Conservation (phyloP, 305 asterid species). For the Rubia balearica region DNA sequence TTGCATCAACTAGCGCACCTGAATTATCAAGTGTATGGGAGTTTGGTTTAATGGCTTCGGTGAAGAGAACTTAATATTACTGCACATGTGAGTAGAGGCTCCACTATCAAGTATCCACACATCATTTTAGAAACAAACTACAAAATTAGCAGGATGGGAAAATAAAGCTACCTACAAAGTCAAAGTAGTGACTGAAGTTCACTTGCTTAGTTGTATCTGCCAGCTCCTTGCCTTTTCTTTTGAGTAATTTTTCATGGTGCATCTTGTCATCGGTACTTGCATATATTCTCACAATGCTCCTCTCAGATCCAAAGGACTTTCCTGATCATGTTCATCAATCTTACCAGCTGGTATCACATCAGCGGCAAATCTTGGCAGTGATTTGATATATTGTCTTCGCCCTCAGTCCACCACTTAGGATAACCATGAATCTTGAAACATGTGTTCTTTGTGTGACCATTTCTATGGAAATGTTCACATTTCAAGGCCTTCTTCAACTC, state of each 20-base stretch:
- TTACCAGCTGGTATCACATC: background rate
- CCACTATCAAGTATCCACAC: background rate
- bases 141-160: too few species aligned
- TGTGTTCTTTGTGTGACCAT: background rate
- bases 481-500: background rate
- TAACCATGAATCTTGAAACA: background rate
- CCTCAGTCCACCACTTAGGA: background rate
- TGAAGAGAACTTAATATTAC: too few species aligned
- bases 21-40: background rate
- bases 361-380: background rate
- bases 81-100: background rate
- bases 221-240: background rate
- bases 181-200: background rate
- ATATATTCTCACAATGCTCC: too few species aligned
- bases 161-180: background rate
- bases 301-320: background rate
- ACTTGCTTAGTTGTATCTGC: background rate
- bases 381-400: background rate
- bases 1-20: background rate
- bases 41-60: too few species aligned
- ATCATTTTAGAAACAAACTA: too few species aligned
- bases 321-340: background rate
- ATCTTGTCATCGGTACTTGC: too few species aligned
- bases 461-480: too few species aligned
- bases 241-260: too few species aligned